Conservation (phyloP, 2,329 filamentous ascomycete genomes). For the Penicillium sp. region DNA sequence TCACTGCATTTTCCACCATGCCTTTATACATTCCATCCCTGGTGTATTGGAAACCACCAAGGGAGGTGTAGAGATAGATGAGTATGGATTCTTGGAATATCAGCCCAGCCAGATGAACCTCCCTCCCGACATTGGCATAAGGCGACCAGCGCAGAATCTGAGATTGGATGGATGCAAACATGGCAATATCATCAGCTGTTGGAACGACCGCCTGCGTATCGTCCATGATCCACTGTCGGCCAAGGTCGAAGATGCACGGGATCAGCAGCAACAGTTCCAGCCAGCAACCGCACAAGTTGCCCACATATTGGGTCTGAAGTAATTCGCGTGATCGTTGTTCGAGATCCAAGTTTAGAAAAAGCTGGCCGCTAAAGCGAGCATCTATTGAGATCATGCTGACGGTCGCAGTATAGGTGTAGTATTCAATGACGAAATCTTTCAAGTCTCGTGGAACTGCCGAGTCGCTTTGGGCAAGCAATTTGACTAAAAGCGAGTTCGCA, state of each 20-base stretch:
- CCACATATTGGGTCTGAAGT: constrained; percentile 27
- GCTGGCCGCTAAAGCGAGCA: constrained; percentile 28
- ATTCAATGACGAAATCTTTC: constrained; percentile 49
- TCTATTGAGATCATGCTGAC: constrained; percentile 50
- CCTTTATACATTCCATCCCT: constrained; percentile 28
- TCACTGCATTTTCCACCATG: constrained; percentile 24
- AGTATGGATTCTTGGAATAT: constrained; percentile 49
- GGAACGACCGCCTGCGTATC: constrained; percentile 27
- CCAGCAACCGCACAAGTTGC: constrained; percentile 34
- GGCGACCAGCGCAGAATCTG: constrained; percentile 45
- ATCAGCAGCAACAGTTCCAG: constrained; percentile 31
- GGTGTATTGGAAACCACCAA: constrained; percentile 25
- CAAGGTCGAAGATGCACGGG: constrained; percentile 32
- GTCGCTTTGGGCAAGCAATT: constrained; percentile 36
- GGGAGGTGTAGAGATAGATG: constrained; percentile 41
- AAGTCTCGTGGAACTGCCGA: constrained; percentile 38
- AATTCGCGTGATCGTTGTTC: constrained; percentile 38
- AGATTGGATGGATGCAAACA: constrained; percentile 45
- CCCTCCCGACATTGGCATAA: constrained; percentile 32
- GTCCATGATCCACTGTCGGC: constrained; percentile 34
- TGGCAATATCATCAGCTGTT: constrained; percentile 45
- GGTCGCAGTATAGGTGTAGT: constrained; percentile 49
- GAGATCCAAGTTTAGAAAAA: constrained; percentile 43
- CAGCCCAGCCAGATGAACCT: constrained; percentile 43
- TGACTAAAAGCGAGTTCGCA: constrained; percentile 44